These are phyloP conservation scores for Pholiota microspora DNA, from an alignment of 768 basidiomycete species.

Conservation along the genomic window DNA sequence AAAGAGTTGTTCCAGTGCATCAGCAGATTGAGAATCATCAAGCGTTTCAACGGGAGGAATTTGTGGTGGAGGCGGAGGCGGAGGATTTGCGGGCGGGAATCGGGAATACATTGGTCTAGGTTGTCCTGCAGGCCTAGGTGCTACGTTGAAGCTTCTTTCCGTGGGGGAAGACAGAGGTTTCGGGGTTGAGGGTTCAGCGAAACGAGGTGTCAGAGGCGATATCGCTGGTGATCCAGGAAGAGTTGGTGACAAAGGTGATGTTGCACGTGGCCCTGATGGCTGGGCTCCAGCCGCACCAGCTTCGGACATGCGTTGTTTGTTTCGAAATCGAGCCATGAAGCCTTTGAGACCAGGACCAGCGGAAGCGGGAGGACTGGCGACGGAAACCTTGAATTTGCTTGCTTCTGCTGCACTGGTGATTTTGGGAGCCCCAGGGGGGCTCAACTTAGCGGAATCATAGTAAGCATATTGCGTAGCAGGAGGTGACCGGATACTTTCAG, in stretches of 20 bases:
- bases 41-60: conserved; percentile 12
- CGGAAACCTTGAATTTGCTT: conserved; percentile 50
- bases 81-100: conserved; percentile 28
- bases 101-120: conserved; percentile 28
- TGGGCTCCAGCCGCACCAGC: conserved; percentile 27
- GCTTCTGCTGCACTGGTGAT: conserved; percentile 49
- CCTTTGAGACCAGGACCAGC: conserved; percentile 74
- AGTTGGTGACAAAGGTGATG: conserved; percentile 21
- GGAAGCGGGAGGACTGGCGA: conserved; percentile 65
- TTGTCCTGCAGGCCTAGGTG: conserved; percentile 19
- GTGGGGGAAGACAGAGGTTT: conserved; percentile 10
- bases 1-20: conserved; percentile 69
- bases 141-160: conserved; percentile 13
- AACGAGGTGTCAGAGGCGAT: conserved; percentile 28
- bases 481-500: conserved; percentile 36
- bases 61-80: conserved; percentile 10
- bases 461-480: conserved; percentile 34
- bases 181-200: conserved; percentile 18
- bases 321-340: conserved; percentile 78
- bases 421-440: conserved; percentile 29
- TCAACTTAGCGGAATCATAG: conserved; percentile 41
- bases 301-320: conserved; percentile 40
- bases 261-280: conserved; percentile 27
- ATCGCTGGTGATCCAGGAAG: conserved; percentile 4
- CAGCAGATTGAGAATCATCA: conserved; percentile 29